These are phyloP conservation scores for Cercospora sesami DNA, from an alignment of 2,329 filamentous ascomycete genomes.

Conservation along the genomic window DNA sequence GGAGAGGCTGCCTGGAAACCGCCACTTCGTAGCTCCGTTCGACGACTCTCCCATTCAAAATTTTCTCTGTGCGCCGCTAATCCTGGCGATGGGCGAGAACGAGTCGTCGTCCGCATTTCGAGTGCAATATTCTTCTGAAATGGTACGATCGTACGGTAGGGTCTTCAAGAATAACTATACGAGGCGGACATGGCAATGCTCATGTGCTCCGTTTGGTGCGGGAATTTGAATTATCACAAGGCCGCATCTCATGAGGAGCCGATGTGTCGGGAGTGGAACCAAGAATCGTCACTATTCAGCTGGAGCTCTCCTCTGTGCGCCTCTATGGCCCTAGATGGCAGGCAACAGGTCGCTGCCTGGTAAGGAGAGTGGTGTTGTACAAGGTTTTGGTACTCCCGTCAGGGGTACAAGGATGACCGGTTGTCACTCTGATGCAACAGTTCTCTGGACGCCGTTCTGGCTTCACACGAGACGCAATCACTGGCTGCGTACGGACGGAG, in stretches of 20 bases:
- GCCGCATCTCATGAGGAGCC: background rate
- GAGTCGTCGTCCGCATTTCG: background rate
- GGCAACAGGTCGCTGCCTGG: background rate
- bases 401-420: background rate
- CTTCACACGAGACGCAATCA: background rate
- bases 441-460: background rate
- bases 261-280: background rate
- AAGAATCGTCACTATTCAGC: background rate
- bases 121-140: background rate
- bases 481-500: background rate
- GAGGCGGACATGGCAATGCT: background rate
- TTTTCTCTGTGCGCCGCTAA: background rate
- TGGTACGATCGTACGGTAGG: background rate
- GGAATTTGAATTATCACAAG: too few species aligned
- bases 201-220: background rate
- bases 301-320: background rate
- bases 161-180: background rate
- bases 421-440: background rate
- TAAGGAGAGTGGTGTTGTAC: background rate
- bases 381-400: background rate
- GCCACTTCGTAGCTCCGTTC: background rate
- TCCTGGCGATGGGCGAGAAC: background rate
- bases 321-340: background rate
- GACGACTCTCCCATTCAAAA: rapidly evolving
- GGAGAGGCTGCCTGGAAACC: background rate